Percentiles rank a stretch among this genome's conserved stretches.
Evolutionary conservation across 1,139 yeast genomes (phyloP).

Genomic region (Yamadazyma pseudoaaseri): DNA sequence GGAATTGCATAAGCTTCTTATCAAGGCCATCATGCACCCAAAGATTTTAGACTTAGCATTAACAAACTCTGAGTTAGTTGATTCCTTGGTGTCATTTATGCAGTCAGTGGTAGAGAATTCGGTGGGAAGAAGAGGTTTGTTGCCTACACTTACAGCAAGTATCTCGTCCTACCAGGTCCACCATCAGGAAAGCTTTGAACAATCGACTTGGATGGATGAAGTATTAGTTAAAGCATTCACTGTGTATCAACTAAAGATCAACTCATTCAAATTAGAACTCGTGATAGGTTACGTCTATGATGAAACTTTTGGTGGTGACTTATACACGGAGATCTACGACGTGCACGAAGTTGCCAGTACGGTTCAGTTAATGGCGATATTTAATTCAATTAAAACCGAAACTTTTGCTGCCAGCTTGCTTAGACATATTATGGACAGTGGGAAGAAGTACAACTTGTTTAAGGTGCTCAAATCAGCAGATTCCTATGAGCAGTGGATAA

Average conservation of each 20-base stretch:
- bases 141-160: conserved; percentile 55
- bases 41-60: conserved; percentile 12
- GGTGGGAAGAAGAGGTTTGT: conserved; percentile 63
- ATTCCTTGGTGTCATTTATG: conserved; percentile 36
- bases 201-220: conserved; percentile 53
- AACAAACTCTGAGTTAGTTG: conserved; percentile 16
- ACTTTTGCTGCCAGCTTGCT: conserved; percentile 41
- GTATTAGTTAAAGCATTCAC: conserved; percentile 47
- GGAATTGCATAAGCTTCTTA: conserved; percentile 55
- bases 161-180: conserved; percentile 42
- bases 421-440: conserved; percentile 39
- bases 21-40: conserved; percentile 27
- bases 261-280: conserved; percentile 60
- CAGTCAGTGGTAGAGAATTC: conserved; percentile 49
- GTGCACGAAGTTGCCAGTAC: conserved; percentile 56
- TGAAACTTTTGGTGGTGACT: conserved; percentile 20
- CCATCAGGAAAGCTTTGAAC: conserved; percentile 30
- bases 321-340: conserved; percentile 59
- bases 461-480: conserved; percentile 56
- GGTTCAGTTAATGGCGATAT: conserved; percentile 46
- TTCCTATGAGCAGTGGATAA: conserved; percentile 64
- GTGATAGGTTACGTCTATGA: conserved; percentile 55
- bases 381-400: conserved; percentile 32
- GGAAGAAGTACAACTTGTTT: conserved; percentile 41
- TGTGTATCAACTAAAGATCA: conserved; percentile 54